phyloP scores from a whole-genome alignment of 2,329 filamentous ascomycete species.

The Monosporascus sp. region DNA sequence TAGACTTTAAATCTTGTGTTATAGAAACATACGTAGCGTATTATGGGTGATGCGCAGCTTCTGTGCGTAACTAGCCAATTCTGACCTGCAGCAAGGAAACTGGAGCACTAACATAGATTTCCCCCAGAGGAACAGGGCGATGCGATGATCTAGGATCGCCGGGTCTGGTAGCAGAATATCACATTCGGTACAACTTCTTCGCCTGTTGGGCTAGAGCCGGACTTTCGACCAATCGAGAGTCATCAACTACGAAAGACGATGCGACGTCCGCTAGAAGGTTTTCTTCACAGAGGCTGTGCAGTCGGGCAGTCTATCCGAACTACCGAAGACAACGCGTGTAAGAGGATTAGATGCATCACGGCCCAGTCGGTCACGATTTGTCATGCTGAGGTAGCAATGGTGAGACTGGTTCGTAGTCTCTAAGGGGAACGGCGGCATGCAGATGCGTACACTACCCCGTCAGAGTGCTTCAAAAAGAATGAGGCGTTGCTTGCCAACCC shows the following conservation, averaged over 20 bases:
- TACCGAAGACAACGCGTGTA: not conserved
- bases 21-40: slow-evolving; percentile 14
- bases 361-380: no score
- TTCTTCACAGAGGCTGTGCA: not conserved
- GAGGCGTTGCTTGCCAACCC: not conserved
- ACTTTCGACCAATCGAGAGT: not conserved
- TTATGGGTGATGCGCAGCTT: slow-evolving; percentile 6
- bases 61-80: not conserved
- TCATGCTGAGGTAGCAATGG: not conserved
- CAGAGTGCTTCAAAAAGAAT: not conserved
- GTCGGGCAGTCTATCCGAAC: not conserved
- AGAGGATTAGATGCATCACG: no score
- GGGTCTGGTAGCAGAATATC: not conserved
- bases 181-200: not conserved
- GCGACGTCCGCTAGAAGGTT: not conserved
- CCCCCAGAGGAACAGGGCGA: not conserved
- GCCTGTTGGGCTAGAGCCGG: not conserved
- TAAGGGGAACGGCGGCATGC: not conserved
- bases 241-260: no score
- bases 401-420: not conserved
- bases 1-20: slow-evolving; percentile 16
- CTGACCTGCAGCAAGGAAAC: not conserved
- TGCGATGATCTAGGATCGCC: not conserved
- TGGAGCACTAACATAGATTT: not conserved
- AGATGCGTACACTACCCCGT: not conserved